phyloP scores from a whole-genome alignment of 2,329 filamentous ascomycete species.

The Clarireedia hainanense region DNA sequence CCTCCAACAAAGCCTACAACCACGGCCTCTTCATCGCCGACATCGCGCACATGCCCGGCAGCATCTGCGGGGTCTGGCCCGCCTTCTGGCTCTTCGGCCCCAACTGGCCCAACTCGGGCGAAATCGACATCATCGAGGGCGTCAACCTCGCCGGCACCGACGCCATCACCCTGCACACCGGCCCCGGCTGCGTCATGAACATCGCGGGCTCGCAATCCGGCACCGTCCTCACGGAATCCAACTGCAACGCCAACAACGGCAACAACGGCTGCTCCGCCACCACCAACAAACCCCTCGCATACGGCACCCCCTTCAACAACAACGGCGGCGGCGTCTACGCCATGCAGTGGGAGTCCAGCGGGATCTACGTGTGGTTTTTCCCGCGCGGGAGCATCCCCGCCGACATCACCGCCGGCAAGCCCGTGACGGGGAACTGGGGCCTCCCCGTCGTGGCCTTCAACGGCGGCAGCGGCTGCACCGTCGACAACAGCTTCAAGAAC shows the following conservation, averaged over 20 bases:
- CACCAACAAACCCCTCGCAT: constrained; percentile 27
- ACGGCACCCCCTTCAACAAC: constrained; percentile 58
- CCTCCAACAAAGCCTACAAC: constrained; percentile 44
- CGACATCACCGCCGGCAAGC: constrained; percentile 51
- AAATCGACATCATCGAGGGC: constrained; percentile 77
- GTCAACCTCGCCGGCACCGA: constrained; percentile 56
- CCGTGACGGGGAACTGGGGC: constrained; percentile 63
- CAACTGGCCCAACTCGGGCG: constrained; percentile 61
- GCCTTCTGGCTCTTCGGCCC: constrained; percentile 51
- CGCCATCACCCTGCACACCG: constrained; percentile 64
- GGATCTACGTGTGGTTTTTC: constrained; percentile 80
- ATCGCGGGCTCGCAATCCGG: constrained; percentile 43
- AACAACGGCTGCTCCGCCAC: constrained; percentile 16
- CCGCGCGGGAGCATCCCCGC: constrained; percentile 53
- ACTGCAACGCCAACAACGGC: not conserved
- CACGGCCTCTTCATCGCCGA: constrained; percentile 52
- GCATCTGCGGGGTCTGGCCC: constrained; percentile 50
- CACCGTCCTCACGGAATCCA: constrained; percentile 29
- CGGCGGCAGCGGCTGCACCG: constrained; percentile 59
- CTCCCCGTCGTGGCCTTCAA: constrained; percentile 61
- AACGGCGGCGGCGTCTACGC: constrained; percentile 62
- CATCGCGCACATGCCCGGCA: constrained; percentile 50
- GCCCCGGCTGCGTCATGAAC: constrained; percentile 59
- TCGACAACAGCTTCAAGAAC: constrained; percentile 59
- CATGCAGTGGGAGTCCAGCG: constrained; percentile 64